A percentile compares a stretch with the other conserved stretches of the same genome.
These are phyloP conservation scores for Cladophialophora immunda DNA, from an alignment of 2,329 filamentous ascomycete species.

Conservation along the genomic window DNA sequence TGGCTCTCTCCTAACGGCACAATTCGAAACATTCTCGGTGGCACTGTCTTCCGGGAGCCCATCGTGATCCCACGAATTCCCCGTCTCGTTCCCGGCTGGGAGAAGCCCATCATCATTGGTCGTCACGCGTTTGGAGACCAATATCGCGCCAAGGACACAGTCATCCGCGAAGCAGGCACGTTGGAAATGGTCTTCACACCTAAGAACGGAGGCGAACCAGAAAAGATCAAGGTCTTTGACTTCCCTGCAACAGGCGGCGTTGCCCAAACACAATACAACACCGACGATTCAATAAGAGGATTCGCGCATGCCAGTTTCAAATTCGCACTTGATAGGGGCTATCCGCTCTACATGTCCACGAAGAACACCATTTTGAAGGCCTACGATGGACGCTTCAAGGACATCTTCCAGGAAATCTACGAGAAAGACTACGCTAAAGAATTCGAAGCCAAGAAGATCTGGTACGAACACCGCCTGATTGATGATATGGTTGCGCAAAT, in stretches of 20 bases:
- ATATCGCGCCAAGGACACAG: conserved; percentile 93
- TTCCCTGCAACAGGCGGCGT: conserved; percentile 88
- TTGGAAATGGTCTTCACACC: conserved; percentile 96
- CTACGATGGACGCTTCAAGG: conserved; percentile 98
- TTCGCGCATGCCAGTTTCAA: conserved; percentile 98
- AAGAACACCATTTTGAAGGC: conserved; percentile 99
- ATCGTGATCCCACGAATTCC: conserved; percentile 96
- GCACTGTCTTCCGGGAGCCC: conserved; percentile 98
- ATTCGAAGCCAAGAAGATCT: conserved; percentile 91
- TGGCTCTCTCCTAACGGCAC: conserved; percentile 98
- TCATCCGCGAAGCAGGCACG: conserved; percentile 83
- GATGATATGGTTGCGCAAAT: conserved; percentile 99
- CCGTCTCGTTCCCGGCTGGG: conserved; percentile 94
- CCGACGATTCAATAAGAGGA: conserved; percentile 89
- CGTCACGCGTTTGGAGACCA: conserved; percentile 98
- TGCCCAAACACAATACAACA: conserved; percentile 98
- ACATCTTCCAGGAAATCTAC: conserved; percentile 98
- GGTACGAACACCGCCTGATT: conserved; percentile 99
- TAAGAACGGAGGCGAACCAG: conserved; percentile 71
- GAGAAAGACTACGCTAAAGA: conserved; percentile 84
- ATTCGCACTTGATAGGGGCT: conserved; percentile 83
- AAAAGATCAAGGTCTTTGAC: conserved; percentile 88
- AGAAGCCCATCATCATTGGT: conserved; percentile 98
- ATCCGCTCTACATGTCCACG: conserved; percentile 99
- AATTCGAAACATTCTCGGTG: conserved; percentile 76